Percentiles rank a stretch among this genome's conserved stretches.
Conservation (phyloP, 169 alveolate species). For the Eimeria falciformis region DNA sequence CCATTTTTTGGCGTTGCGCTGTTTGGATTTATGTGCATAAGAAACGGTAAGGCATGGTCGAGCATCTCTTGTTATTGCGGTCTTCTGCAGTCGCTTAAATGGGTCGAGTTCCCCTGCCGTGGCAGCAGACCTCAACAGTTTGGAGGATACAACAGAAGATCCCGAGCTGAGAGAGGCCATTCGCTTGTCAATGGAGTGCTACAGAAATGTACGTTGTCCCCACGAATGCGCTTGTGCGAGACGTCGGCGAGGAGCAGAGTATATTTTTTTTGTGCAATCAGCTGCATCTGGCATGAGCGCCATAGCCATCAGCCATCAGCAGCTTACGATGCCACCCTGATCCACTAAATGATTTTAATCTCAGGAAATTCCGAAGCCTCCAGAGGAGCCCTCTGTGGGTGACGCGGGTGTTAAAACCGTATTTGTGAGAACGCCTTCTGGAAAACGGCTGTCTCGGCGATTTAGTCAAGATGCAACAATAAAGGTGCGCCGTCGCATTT, state of each 20-base stretch:
- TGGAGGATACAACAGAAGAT: slow-evolving; percentile 7
- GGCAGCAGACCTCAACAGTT: background rate
- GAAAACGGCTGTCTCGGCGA: slow-evolving; percentile 22
- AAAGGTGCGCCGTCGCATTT: slow-evolving; percentile 1
- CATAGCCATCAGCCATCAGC: too few relatives aligned
- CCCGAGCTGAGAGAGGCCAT: slow-evolving; percentile 55
- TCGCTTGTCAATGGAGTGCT: slow-evolving; percentile 54
- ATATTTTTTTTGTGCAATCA: too few relatives aligned
- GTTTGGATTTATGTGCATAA: background rate
- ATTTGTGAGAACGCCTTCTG: slow-evolving; percentile 10
- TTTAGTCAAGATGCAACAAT: background rate
- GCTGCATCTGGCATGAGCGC: too few relatives aligned
- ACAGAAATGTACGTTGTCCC: slow-evolving; percentile 1
- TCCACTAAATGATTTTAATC: background rate
- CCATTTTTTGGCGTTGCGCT: background rate
- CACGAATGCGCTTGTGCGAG: too few relatives aligned
- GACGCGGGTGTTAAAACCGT: background rate
- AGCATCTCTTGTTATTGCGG: too few relatives aligned
- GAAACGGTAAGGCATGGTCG: too few relatives aligned
- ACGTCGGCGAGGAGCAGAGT: too few relatives aligned
- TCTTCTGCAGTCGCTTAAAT: background rate
- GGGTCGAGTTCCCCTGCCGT: background rate
- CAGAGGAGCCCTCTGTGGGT: slow-evolving; percentile 27
- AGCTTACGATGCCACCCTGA: too few relatives aligned
- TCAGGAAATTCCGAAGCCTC: slow-evolving; percentile 21